Percentiles rank a stretch among this genome's conserved stretches.
Conservation (phyloP, 2,329 filamentous ascomycete species). For the Microsporum ferrugineum region DNA sequence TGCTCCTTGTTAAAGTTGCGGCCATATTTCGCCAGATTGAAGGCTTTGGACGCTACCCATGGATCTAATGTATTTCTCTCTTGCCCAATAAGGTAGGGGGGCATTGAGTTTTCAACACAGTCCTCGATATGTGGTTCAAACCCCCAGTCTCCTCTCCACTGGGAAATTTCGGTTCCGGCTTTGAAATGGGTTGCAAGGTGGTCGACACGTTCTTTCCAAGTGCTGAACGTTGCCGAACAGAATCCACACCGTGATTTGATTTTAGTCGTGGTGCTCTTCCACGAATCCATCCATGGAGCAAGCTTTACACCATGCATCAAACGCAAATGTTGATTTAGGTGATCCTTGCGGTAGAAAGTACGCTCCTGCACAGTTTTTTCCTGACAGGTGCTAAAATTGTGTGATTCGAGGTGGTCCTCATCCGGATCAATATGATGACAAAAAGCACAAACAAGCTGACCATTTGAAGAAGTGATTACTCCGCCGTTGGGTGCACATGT, state of each 20-base stretch:
- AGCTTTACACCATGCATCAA: constrained; percentile 50
- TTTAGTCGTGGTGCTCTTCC: constrained; percentile 45
- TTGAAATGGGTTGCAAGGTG: constrained; percentile 33
- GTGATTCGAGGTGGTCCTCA: constrained; percentile 46
- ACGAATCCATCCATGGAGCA: constrained; percentile 44
- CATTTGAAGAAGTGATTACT: constrained; percentile 38
- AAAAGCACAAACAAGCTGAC: constrained; percentile 46
- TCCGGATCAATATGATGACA: constrained; percentile 45
- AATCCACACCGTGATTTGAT: constrained; percentile 42
- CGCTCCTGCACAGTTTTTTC: constrained; percentile 50
- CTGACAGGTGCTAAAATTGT: constrained; percentile 49
- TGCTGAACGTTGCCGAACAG: constrained; percentile 30
- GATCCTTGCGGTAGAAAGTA: constrained; percentile 53
- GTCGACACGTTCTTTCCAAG: constrained; percentile 36
- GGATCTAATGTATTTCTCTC: constrained; percentile 26
- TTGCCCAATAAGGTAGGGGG: constrained; percentile 28
- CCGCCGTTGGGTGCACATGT: constrained; percentile 50
- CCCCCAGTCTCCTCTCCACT: constrained; percentile 34
- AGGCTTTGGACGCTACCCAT: constrained; percentile 15
- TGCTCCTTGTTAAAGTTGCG: background rate
- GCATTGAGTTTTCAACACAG: constrained; percentile 29
- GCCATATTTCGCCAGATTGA: background rate
- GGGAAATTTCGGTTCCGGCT: constrained; percentile 27
- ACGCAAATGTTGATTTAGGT: constrained; percentile 50
- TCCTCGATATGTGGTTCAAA: constrained; percentile 28